phyloP scores from a whole-genome alignment of 2,329 filamentous ascomycete species.

The Aureobasidium mangrovei region DNA sequence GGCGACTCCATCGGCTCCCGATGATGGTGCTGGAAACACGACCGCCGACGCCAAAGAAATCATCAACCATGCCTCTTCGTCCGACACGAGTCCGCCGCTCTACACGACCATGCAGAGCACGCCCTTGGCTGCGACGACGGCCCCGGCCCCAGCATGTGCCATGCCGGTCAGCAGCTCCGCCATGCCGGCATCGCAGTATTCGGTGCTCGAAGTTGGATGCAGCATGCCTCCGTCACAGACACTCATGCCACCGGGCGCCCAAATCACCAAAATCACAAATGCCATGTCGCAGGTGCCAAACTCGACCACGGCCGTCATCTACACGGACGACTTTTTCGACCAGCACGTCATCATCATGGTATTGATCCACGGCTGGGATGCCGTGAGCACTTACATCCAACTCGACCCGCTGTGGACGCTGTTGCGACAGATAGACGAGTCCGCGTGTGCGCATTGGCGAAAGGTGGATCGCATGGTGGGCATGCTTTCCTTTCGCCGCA shows the following conservation, averaged over 20 bases:
- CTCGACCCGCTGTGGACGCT: conserved; percentile 9
- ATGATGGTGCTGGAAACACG: background rate
- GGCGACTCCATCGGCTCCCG: background rate
- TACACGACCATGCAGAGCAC: background rate
- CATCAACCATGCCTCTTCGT: background rate
- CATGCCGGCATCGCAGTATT: conserved; percentile 7
- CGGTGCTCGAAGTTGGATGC: background rate
- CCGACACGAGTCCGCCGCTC: background rate
- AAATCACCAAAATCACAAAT: conserved; percentile 7
- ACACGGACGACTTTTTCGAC: conserved; percentile 2
- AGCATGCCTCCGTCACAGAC: background rate
- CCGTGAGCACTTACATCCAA: background rate
- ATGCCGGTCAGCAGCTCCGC: conserved; percentile 1
- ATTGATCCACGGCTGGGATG: conserved; percentile 9
- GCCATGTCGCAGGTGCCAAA: conserved; percentile 7
- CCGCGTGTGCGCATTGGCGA: background rate
- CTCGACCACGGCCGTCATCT: background rate
- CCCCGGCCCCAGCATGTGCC: background rate
- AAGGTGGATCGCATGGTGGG: conserved; percentile 5
- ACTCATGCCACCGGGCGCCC: background rate
- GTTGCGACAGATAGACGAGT: conserved; percentile 5
- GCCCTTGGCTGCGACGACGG: background rate
- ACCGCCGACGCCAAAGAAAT: background rate
- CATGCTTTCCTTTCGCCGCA: conserved; percentile 1
- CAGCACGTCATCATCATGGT: conserved; percentile 13